phyloP scores from a whole-genome alignment of 192 early-diverging fungal genomes.

The Chytriomyces sp. region DNA sequence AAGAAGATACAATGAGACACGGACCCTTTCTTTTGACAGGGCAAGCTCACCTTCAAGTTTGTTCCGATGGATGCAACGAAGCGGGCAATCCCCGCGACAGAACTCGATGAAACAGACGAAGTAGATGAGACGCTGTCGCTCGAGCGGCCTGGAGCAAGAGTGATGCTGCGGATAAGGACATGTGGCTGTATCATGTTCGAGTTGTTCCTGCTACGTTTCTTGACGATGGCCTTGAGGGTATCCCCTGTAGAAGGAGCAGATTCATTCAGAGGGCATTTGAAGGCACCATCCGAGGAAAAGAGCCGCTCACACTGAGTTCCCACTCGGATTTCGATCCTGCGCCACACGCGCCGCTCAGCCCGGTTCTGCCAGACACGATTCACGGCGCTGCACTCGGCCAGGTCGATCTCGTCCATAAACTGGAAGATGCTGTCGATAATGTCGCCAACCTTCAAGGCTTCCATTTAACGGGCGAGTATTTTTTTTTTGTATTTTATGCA shows the following conservation, averaged over 20 bases:
- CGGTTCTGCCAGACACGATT: background rate
- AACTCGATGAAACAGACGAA: background rate
- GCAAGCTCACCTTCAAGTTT: background rate
- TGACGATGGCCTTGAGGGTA: background rate
- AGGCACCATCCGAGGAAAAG: background rate
- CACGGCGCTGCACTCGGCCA: background rate
- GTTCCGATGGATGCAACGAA: slow-evolving; percentile 5
- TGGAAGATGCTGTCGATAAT: background rate
- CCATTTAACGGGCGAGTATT: too few relatives aligned
- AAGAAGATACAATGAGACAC: too few relatives aligned
- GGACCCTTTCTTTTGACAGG: too few relatives aligned
- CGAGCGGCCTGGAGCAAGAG: background rate
- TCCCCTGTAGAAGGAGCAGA: background rate
- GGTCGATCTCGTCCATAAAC: background rate
- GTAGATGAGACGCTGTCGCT: background rate
- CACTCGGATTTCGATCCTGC: background rate
- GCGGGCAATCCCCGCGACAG: slow-evolving; percentile 17
- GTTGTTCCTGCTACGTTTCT: background rate
- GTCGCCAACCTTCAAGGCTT: background rate
- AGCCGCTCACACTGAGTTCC: background rate
- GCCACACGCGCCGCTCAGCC: background rate
- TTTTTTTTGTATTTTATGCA: too few relatives aligned
- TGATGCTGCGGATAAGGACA: background rate
- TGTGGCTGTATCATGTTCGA: background rate
- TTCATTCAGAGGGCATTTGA: background rate